Conservation (phyloP, 2,329 filamentous ascomycete genomes). For the Talaromyces verruculosus region DNA sequence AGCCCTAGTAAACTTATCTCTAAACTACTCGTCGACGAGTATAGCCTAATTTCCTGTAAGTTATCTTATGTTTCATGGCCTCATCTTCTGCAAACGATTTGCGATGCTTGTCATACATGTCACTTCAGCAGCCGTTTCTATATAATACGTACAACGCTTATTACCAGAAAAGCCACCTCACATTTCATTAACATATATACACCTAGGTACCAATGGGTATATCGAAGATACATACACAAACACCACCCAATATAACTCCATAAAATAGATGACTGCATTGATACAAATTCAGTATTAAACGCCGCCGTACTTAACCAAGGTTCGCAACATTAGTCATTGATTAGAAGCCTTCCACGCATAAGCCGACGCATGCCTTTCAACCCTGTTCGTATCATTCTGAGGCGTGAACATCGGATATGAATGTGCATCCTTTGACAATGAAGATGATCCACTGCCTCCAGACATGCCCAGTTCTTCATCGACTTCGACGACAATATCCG, state of each 20-base stretch:
- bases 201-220: background rate
- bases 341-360: constrained; percentile 7
- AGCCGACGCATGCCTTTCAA: constrained; percentile 11
- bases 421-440: background rate
- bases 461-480: constrained; percentile 21
- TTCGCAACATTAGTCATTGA: background rate
- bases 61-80: no score
- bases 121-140: no score
- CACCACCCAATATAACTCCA: background rate
- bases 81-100: no score
- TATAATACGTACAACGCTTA: no score
- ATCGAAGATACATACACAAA: background rate
- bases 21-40: background rate
- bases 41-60: background rate
- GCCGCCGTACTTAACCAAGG: background rate
- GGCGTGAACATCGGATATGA: constrained; percentile 2
- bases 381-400: background rate
- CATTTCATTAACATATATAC: background rate
- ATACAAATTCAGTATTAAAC: background rate
- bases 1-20: background rate
- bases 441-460: background rate
- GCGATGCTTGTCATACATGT: no score
- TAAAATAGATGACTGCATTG: background rate
- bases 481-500: constrained; percentile 35
- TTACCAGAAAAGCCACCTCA: background rate